Percentiles rank a stretch among this genome's conserved stretches.
Conservation (phyloP, 1,139 yeast genomes). For the Groenewaldozyma auringiensis region DNA sequence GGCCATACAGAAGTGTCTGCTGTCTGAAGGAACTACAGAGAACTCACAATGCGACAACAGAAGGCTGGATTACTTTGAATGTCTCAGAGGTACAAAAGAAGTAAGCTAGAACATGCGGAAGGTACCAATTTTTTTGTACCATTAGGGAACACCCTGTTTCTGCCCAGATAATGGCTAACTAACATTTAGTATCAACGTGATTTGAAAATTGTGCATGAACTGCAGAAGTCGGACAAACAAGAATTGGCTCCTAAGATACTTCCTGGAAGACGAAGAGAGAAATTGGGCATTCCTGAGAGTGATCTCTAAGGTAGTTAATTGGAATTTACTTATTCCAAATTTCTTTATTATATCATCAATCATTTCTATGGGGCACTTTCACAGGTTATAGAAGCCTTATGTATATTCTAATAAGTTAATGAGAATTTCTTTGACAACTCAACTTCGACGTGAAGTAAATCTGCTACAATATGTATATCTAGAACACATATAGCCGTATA, state of each 20-base stretch:
- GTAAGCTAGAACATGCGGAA: too few relatives aligned
- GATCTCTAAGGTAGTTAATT: neutral
- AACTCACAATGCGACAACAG: slow-evolving; percentile 2
- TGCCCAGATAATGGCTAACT: neutral
- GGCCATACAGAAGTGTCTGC: slow-evolving; percentile 4
- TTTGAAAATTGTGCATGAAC: neutral
- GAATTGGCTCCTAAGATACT: slow-evolving; percentile 3
- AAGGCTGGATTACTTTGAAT: slow-evolving; percentile 1
- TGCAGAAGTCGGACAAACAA: neutral
- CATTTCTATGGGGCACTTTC: too few relatives aligned
- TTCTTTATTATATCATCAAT: neutral
- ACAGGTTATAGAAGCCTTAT: too few relatives aligned
- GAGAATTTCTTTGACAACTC: too few relatives aligned
- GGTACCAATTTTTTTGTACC: neutral
- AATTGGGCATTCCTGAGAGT: slow-evolving; percentile 2
- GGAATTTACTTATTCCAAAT: too few relatives aligned
- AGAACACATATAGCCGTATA: too few relatives aligned
- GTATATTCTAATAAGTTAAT: too few relatives aligned
- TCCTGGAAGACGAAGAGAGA: slow-evolving; percentile 1
- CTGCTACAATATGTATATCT: too few relatives aligned
- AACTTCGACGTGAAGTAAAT: too few relatives aligned
- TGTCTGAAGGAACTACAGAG: neutral
- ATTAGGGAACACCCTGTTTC: neutral
- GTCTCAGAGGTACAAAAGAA: slow-evolving; percentile 1
- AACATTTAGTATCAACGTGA: neutral